These are phyloP conservation scores for Physcomitrium patens DNA, from an alignment of 225 moss, liverwort and hornwort species.

Conservation along the genomic window DNA sequence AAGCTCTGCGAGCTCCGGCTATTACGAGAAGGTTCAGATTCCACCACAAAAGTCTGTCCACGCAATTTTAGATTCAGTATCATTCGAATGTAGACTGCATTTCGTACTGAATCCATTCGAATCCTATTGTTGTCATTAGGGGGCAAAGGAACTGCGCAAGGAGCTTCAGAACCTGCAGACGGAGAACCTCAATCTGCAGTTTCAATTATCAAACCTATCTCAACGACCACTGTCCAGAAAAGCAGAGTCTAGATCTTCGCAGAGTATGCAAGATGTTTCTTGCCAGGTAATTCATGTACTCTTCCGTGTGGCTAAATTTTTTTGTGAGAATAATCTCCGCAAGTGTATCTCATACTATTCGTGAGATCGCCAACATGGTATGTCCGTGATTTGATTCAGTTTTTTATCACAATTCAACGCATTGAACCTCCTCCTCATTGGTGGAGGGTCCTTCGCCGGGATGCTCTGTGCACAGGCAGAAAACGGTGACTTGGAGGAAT, in stretches of 20 bases:
- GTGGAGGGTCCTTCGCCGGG: neutral
- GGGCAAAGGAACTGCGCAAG: slow-evolving; percentile 55
- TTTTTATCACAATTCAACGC: neutral
- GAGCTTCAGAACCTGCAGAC: slow-evolving; percentile 52
- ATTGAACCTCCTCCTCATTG: neutral
- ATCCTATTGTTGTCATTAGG: slow-evolving; percentile 37
- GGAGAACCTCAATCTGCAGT: slow-evolving; percentile 52
- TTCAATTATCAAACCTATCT: slow-evolving; percentile 33
- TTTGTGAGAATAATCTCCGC: neutral
- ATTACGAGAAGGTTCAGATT: slow-evolving; percentile 53
- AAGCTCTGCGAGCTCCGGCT: slow-evolving; percentile 35
- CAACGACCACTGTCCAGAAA: slow-evolving; percentile 21
- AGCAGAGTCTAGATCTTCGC: slow-evolving; percentile 33
- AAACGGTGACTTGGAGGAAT: slow-evolving; percentile 34
- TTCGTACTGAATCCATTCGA: neutral
- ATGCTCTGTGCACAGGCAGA: slow-evolving; percentile 24
- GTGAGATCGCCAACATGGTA: neutral
- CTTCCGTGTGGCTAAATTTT: neutral
- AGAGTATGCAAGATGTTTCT: slow-evolving; percentile 38
- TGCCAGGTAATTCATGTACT: slow-evolving; percentile 31
- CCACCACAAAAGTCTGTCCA: neutral
- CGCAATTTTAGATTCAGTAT: neutral
- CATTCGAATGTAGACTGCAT: neutral
- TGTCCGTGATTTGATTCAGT: neutral
- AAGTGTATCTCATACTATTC: neutral